Conservation (phyloP, 441 rosid species). For the Adansonia grandidieri region DNA sequence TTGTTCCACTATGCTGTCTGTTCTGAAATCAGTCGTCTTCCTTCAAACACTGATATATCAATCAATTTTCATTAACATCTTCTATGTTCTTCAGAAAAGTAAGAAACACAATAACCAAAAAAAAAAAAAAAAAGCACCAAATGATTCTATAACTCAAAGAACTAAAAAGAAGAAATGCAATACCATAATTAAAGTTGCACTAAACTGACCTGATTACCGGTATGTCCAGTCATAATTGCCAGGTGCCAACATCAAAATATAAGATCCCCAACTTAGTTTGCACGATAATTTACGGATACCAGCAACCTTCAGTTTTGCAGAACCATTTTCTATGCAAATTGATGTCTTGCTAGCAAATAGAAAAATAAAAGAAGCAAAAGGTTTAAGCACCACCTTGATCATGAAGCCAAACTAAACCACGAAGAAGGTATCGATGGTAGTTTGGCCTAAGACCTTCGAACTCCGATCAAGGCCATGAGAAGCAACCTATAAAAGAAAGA, state of each 20-base stretch:
- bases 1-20: too few species aligned
- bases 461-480: constrained; percentile 91
- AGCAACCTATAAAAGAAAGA: constrained; percentile 63
- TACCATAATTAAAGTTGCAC: neutral
- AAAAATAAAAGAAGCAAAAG: neutral
- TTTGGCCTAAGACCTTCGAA: constrained; percentile 78
- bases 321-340: constrained; percentile 20
- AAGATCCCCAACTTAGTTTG: constrained; percentile 20
- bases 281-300: constrained; percentile 9
- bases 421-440: constrained; percentile 63
- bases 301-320: constrained; percentile 26
- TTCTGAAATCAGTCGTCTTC: neutral
- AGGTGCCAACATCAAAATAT: constrained; percentile 12
- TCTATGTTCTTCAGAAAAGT: neutral
- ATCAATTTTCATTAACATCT: neutral
- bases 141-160: neutral
- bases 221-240: constrained; percentile 28
- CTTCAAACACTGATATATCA: neutral
- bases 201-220: constrained; percentile 36
- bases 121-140: neutral
- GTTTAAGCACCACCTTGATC: neutral
- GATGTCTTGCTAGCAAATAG: constrained; percentile 9
- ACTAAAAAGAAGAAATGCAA: neutral
- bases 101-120: neutral
- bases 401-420: constrained; percentile 38